Percentiles rank a stretch among this genome's conserved stretches.
Evolutionary conservation across 2,329 filamentous ascomycete genomes (phyloP).

Genomic region (Penicillium sp.): DNA sequence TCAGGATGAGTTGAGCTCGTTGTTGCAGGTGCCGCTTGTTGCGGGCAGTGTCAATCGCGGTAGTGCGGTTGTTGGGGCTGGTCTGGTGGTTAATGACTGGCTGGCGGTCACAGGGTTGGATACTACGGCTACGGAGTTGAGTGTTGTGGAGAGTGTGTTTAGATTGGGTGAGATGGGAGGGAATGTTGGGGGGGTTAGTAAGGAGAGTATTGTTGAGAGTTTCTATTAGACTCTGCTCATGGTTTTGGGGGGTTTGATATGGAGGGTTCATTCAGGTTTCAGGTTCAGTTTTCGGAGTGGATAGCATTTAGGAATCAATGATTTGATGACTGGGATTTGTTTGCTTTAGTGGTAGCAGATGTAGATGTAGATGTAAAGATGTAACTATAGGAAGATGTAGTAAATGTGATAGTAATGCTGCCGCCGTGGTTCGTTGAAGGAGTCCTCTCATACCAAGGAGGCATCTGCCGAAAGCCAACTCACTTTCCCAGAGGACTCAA

Average conservation of each 20-base stretch:
- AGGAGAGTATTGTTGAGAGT: slow-evolving; percentile 98
- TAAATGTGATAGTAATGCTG: no score
- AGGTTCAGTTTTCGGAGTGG: background rate
- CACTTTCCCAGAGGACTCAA: no score
- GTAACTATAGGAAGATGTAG: background rate
- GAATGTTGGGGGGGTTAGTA: slow-evolving; percentile 60
- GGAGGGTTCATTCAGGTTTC: background rate
- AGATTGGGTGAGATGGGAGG: slow-evolving; percentile 80
- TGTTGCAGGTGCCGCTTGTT: slow-evolving; percentile 92
- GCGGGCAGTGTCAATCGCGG: slow-evolving; percentile 92
- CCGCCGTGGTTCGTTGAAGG: no score
- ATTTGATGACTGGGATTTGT: background rate
- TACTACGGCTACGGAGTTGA: slow-evolving; percentile 94
- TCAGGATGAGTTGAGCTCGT: slow-evolving; percentile 89
- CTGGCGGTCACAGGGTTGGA: slow-evolving; percentile 89
- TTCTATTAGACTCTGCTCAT: slow-evolving; percentile 76
- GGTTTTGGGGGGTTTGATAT: background rate
- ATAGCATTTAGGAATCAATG: slow-evolving; percentile 1
- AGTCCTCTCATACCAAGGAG: no score
- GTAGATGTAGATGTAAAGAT: background rate
- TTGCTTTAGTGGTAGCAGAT: background rate
- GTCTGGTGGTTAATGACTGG: slow-evolving; percentile 98
- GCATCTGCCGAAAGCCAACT: no score
- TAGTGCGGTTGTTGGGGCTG: slow-evolving; percentile 88
- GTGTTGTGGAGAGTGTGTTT: slow-evolving; percentile 94